Base-by-base conservation (phyloP, 495 filamentous ascomycete species). In the Cercophora newfieldiana region DNA sequence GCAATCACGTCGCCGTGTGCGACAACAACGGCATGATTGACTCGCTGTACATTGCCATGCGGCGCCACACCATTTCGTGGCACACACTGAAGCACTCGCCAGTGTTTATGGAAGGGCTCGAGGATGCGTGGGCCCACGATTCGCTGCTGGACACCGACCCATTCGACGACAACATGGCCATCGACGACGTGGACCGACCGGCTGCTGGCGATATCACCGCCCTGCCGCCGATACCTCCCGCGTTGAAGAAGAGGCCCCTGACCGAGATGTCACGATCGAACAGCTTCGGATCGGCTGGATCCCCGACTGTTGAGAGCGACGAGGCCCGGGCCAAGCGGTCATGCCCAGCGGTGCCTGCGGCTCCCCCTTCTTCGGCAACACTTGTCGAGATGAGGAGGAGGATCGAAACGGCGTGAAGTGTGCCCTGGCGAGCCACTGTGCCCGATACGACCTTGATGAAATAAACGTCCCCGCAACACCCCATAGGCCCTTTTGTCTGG, bases 11-110 rank as follows among this genome's bases (percentile, higher is more conserved):
- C 59, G 83, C 80, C 29, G 82, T 85, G 16, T 78, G 77, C 64
- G 80, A 83, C 53, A 75, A 79, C 18, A 77, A 74, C 54, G 84
- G 83, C 56, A 82, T 81, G 67, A 84, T 85, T 10, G 78, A 84
- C 59, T 83, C 82, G 47, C 71, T 86, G 22, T 86, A 86, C 63
- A 84, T 86, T 55, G 82, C 82, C 64, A 83, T 85, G 82, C 71
- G 75, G 6, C 64, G 74, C 2, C 75, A 85, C 50, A 74, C 80
- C 60, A 81, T 85, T 74, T 74, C 75, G 5, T 74, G 78, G 56
- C 75, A 84, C 64, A 82, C 80, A 18, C 72, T 86, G 44, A 75
- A 74, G 59, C 72, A 78, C 21, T 73, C 82, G 14, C 75, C 77
- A 1, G 78, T 82, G 7, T 83, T 78, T 64, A 77, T 81, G 31